Base-by-base conservation (phyloP, 192 early-diverging fungal genomes). In the Helicostylum pulchrum region DNA sequence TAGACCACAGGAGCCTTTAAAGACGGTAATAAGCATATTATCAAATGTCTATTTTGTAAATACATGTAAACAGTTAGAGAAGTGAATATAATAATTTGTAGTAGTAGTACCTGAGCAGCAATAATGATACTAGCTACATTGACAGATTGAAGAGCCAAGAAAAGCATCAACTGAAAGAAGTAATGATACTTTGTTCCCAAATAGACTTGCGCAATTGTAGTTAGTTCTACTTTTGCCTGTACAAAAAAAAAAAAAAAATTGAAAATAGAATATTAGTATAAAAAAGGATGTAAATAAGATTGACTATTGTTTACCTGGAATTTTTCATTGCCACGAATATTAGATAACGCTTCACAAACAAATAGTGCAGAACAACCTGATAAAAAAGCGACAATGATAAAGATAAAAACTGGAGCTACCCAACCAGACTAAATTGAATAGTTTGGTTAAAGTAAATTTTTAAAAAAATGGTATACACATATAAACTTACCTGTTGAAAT, bases 41-140 rank as follows among this genome's bases (percentile, higher is more conserved):
- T 91, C 90, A 62, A 90, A 88, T 30, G 76, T 78, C 81, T 85
- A 64, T 12, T 61, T 7, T n/a, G n/a, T n/a, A n/a, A n/a, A 20
- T 34, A 52, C 12, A 53, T 5, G 26, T 26, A 26, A 26, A 26
- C 2, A 26, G 26, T 26, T 26, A 26, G 26, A 26, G 26, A 26
- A 2, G 26, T 2, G 2, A 26, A 26, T 26, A 26, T 26, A 26
- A 2, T 26, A 26, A 10, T 15, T 26, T 1, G 10, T 49, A 31
- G 31, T 7, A 7, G 21, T 23, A 21, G 62, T 46, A 84, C 83
- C 74, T 91, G 90, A 8, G 85, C 74, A 20, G 87, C 85, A 36
- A 83, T 65, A 21, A 90, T 85, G 48, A 91, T 88, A 19, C 85
- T 87, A 9, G 87, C 83, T 51, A 91, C 80, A 67, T 80, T 90